These are phyloP conservation scores for Ajuga chamaepitys DNA, from an alignment of 257 asterid species.

Conservation along the genomic window DNA sequence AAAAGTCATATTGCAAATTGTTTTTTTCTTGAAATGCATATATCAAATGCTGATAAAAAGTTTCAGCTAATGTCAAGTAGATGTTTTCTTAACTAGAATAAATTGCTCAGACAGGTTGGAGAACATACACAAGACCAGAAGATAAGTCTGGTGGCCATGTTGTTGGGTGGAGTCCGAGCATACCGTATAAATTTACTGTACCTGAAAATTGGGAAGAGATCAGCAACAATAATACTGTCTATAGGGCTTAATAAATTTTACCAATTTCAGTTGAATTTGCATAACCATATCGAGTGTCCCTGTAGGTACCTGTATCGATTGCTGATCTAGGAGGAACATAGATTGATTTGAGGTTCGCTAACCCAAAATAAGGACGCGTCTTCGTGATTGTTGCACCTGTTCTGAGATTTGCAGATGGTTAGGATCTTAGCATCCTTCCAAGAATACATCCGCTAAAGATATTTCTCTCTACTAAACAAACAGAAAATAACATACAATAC, in stretches of 20 bases:
- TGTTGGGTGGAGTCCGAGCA: conserved; percentile 97
- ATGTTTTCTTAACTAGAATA: conserved; percentile 29
- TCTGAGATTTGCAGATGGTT: conserved; percentile 79
- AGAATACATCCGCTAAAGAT: not conserved
- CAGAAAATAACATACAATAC: not conserved
- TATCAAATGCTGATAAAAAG: not conserved
- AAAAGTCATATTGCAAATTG: not conserved
- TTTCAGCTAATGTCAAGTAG: conserved; percentile 11
- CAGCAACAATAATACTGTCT: not conserved
- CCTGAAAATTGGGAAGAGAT: conserved; percentile 90
- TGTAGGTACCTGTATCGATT: conserved; percentile 89
- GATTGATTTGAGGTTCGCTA: too few species aligned
- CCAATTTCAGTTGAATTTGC: not conserved
- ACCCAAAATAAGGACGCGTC: too few species aligned
- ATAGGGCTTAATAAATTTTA: too few species aligned
- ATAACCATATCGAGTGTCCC: not conserved
- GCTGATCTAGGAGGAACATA: conserved; percentile 95
- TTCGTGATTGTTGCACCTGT: too few species aligned
- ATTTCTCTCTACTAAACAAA: not conserved
- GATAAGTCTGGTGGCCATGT: conserved; percentile 99
- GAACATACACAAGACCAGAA: conserved; percentile 74
- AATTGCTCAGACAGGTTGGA: conserved; percentile 97
- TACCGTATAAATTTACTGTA: conserved; percentile 71
- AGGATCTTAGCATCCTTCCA: conserved; percentile 20
- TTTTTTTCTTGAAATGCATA: not conserved